Evolutionary conservation across 257 asterid genomes (phyloP), one percentile per base, ranked within the genome.

Genomic region (Penstemon barbatus): DNA sequence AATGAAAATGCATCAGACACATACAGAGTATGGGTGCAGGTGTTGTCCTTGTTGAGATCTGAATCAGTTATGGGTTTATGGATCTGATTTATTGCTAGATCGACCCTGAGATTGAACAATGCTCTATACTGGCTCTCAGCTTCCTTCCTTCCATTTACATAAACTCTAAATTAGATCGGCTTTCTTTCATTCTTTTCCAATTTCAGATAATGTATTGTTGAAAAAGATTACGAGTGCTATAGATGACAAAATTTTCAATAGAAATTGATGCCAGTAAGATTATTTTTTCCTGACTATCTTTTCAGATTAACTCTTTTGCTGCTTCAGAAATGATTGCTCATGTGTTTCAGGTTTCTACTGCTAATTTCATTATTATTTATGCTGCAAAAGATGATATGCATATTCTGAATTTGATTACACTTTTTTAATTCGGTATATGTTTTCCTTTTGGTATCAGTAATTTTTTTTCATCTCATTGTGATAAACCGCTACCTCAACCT

Each of bases 1-100:
- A 11, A 50, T 70, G 40, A 19, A 68, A 13, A 45, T 36, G 9
- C 40, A 25, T 6, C 11, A 51, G 63, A 4, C 48, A 11, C 45
- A 9, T 58, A 13, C 7, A 58, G 5, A 39, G 15, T 11, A 4
- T 50, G 41, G 0, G 8, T 7, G 43, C 12, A 42, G 56, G 61
- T 71, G 12, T 52, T 42, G 57, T 33, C 37, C 69, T 62, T 42
- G 13, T 37, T 57, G 15, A 38, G 18, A 58, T 69, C 36, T 10
- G 40, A 9, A 18, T 33, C 42, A 5, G 15, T 10, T 3, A 9
- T 49, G 19, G 18, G 11, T 10, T 46, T 46, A 10, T 46, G 33
- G 33, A 25, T 25, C 33, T 25, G 33, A 25, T 25, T 25, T 25
- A 25, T 25, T 25, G 33, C 33, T 25, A 25, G 33, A 25, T 25